These are phyloP conservation scores for Phaseolus coccineus DNA, from an alignment of 331 rosid species.

Conservation along the genomic window DNA sequence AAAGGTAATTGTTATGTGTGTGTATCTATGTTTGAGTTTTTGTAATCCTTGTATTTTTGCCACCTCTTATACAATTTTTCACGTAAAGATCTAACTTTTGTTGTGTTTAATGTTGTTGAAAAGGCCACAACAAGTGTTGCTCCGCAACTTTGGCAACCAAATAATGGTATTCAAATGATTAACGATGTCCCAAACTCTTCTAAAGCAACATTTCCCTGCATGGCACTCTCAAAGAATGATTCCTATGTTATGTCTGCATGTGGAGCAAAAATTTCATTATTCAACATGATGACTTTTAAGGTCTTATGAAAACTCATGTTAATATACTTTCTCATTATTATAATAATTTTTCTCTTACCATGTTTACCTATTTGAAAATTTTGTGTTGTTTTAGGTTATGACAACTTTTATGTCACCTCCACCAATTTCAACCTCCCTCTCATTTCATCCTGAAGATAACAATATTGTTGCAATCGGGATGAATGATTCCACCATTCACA, in stretches of 20 bases:
- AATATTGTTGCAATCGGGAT: slow-evolving; percentile 76
- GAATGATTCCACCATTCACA: slow-evolving; percentile 76
- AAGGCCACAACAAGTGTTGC: slow-evolving; percentile 69
- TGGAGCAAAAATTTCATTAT: slow-evolving; percentile 1
- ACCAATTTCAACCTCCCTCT: slow-evolving; percentile 71
- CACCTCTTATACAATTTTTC: not conserved
- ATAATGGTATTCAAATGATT: slow-evolving; percentile 66
- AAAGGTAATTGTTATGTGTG: not conserved
- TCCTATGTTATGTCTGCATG: slow-evolving; percentile 15
- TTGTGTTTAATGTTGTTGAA: not conserved
- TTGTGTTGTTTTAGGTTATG: slow-evolving; percentile 52
- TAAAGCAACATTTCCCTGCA: slow-evolving; percentile 43
- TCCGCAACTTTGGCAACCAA: slow-evolving; percentile 71
- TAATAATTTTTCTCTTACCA: slow-evolving; percentile 9
- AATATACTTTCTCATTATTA: not conserved
- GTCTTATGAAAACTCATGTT: not conserved
- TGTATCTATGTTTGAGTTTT: too few relatives aligned
- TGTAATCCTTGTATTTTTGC: not conserved
- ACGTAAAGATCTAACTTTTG: slow-evolving; percentile 22
- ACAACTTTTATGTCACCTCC: slow-evolving; percentile 81
- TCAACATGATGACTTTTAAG: slow-evolving; percentile 15
- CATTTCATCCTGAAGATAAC: slow-evolving; percentile 79
- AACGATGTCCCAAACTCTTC: slow-evolving; percentile 60
- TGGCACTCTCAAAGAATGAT: slow-evolving; percentile 19
- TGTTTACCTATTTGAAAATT: not conserved